Conservation (phyloP, 345 rosid species). For the Eucalyptus albens region DNA sequence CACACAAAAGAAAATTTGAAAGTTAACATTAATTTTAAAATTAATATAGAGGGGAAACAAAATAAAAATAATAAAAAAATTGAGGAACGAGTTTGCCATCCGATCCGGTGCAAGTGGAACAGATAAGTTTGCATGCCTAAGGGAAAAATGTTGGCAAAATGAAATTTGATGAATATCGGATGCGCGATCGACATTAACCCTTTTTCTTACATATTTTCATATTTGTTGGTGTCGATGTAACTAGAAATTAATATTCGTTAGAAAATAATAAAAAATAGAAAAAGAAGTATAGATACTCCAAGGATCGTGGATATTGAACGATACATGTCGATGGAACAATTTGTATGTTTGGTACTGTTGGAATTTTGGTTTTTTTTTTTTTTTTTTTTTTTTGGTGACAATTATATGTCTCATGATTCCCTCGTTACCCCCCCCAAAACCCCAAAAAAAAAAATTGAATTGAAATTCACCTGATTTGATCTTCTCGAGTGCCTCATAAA, state of each 20-base stretch:
- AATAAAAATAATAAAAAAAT: neutral
- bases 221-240: neutral
- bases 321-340: neutral
- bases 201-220: neutral
- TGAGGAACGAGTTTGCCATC: neutral
- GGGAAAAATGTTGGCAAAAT: neutral
- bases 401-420: too few species aligned
- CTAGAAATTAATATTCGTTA: neutral
- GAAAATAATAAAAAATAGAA: neutral
- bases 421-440: too few species aligned
- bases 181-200: neutral
- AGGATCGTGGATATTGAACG: neutral
- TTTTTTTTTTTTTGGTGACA: too few species aligned
- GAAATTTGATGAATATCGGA: neutral
- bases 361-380: too few species aligned
- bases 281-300: neutral
- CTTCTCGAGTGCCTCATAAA: constrained; percentile 7
- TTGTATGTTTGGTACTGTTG: neutral
- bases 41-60: neutral
- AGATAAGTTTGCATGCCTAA: neutral
- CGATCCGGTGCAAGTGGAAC: neutral
- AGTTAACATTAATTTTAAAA: neutral
- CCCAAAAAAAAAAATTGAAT: too few species aligned
- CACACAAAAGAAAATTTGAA: too few species aligned
- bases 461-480: neutral